phyloP scores from a whole-genome alignment of 2,329 filamentous ascomycete genomes.

The Neonectria sp. region DNA sequence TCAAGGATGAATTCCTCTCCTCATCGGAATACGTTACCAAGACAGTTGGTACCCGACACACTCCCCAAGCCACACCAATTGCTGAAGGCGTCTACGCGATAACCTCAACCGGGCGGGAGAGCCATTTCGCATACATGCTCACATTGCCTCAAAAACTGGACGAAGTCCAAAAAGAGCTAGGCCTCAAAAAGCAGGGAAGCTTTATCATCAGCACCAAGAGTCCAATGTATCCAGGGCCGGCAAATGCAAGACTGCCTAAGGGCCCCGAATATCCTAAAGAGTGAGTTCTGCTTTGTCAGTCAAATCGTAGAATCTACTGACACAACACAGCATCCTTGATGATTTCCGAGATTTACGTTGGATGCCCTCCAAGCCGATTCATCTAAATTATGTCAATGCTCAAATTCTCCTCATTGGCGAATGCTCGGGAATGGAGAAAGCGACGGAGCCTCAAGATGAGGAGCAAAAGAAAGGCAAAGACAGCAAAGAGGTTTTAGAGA shows the following conservation, averaged over 20 bases:
- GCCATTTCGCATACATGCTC: constrained; percentile 84
- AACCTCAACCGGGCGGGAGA: constrained; percentile 78
- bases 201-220: constrained; percentile 88
- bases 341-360: constrained; percentile 83
- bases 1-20: constrained; percentile 81
- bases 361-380: constrained; percentile 80
- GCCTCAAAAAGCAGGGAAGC: constrained; percentile 79
- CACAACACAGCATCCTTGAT: constrained; percentile 69
- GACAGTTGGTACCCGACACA: constrained; percentile 78
- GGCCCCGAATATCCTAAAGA: constrained; percentile 79
- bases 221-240: constrained; percentile 77
- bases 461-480: constrained; percentile 54
- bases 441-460: constrained; percentile 61
- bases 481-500: constrained; percentile 79
- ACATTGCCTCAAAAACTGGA: constrained; percentile 80
- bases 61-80: constrained; percentile 79
- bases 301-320: constrained; percentile 15
- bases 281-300: constrained; percentile 58
- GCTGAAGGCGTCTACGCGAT: constrained; percentile 91
- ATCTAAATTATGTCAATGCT: constrained; percentile 81
- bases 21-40: constrained; percentile 81
- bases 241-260: constrained; percentile 74
- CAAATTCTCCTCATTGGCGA: constrained; percentile 87
- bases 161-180: constrained; percentile 82
- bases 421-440: constrained; percentile 69